Evolutionary conservation across 208 protist species (phyloP).

Genomic region (Entamoeba invadens): DNA sequence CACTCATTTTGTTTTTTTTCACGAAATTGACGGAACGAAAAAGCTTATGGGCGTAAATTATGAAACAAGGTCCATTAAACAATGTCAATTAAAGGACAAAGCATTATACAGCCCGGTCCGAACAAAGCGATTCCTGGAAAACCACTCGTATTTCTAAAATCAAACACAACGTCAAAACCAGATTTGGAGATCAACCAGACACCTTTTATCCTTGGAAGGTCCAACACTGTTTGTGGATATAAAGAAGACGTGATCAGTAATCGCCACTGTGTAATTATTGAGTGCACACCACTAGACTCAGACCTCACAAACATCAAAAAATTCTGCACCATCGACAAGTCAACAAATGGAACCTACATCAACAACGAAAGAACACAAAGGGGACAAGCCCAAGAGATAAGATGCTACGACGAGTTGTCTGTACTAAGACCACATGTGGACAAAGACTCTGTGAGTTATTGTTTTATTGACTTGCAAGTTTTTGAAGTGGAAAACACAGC

Average conservation of each 20-base stretch:
- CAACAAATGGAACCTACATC: neutral
- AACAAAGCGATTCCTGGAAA: too few species aligned
- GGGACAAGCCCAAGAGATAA: neutral
- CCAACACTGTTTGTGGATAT: neutral
- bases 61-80: too few species aligned
- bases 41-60: too few species aligned
- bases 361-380: neutral
- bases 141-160: too few species aligned
- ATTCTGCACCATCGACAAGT: neutral
- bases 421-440: neutral
- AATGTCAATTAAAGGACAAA: too few species aligned
- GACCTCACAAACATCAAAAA: neutral
- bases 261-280: neutral
- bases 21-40: too few species aligned
- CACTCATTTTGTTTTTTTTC: too few species aligned
- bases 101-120: too few species aligned
- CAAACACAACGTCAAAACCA: too few species aligned
- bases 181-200: too few species aligned
- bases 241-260: neutral
- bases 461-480: neutral
- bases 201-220: neutral
- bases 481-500: neutral
- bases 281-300: neutral
- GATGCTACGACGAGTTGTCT: neutral
- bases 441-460: neutral